phyloP scores from a whole-genome alignment of 257 asterid genomes.

The Przewalskia tangutica region DNA sequence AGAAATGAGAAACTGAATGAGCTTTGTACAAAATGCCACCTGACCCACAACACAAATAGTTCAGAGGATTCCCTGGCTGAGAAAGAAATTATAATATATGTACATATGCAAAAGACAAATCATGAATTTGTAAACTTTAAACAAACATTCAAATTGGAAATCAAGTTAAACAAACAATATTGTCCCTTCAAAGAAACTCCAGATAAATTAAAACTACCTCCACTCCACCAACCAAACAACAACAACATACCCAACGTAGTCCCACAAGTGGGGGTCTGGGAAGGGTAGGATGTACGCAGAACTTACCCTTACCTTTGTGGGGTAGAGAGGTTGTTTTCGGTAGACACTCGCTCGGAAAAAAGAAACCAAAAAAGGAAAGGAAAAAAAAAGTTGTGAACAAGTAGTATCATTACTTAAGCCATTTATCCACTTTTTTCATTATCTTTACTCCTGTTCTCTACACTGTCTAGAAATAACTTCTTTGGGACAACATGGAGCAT shows the following conservation, averaged over 20 bases:
- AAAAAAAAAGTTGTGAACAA: constrained; percentile 17
- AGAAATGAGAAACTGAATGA: constrained; percentile 1
- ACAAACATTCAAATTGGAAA: constrained; percentile 20
- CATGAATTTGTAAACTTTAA: constrained; percentile 21
- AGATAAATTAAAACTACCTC: constrained; percentile 81
- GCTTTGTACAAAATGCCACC: constrained; percentile 36
- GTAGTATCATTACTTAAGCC: constrained; percentile 25
- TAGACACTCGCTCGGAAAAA: neutral
- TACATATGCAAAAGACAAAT: constrained; percentile 16
- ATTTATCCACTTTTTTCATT: constrained; percentile 36
- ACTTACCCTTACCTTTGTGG: no score
- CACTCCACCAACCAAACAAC: constrained; percentile 73
- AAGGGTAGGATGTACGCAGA: no score
- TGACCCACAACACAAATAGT: constrained; percentile 40
- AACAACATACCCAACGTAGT: no score
- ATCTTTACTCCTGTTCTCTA: constrained; percentile 39
- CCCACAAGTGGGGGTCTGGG: no score
- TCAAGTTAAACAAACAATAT: constrained; percentile 28
- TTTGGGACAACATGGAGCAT: constrained; percentile 13
- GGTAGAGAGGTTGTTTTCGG: no score
- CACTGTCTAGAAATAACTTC: constrained; percentile 22
- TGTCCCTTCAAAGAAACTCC: constrained; percentile 76
- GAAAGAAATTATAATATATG: constrained; percentile 4
- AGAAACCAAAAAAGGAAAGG: constrained; percentile 17
- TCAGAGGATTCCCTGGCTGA: constrained; percentile 29